Evolutionary conservation across 768 basidiomycete species (phyloP).

Genomic region (Hebeloma cylindrosporum): DNA sequence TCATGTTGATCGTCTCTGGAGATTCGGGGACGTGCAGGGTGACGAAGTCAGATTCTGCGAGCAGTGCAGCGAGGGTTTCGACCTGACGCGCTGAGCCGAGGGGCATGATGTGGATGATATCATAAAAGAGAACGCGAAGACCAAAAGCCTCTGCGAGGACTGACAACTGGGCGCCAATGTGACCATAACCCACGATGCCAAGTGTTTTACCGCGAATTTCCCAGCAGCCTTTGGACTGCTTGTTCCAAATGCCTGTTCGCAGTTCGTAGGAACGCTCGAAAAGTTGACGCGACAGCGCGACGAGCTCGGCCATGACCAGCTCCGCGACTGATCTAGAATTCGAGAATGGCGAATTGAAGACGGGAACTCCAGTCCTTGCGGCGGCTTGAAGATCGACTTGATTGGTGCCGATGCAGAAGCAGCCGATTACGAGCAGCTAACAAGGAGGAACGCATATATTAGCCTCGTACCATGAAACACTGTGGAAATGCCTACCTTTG

Average conservation of each 20-base stretch:
- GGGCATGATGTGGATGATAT: slow-evolving; percentile 96
- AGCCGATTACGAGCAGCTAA: slow-evolving; percentile 93
- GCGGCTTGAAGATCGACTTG: slow-evolving; percentile 91
- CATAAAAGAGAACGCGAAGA: slow-evolving; percentile 93
- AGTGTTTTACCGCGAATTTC: slow-evolving; percentile 97
- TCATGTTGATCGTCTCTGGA: slow-evolving; percentile 95
- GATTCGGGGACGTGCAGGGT: slow-evolving; percentile 96
- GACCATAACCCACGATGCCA: slow-evolving; percentile 97
- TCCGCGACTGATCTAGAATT: slow-evolving; percentile 99
- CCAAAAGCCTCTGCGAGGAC: slow-evolving; percentile 97
- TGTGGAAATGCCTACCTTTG: slow-evolving; percentile 67
- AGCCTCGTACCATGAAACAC: no score
- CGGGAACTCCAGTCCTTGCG: slow-evolving; percentile 86
- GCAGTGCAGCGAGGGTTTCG: slow-evolving; percentile 71
- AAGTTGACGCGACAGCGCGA: slow-evolving; percentile 92
- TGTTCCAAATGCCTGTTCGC: slow-evolving; percentile 93
- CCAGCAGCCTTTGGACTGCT: slow-evolving; percentile 98
- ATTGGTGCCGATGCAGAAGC: slow-evolving; percentile 99
- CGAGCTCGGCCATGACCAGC: slow-evolving; percentile 91
- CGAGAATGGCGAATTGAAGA: slow-evolving; percentile 99
- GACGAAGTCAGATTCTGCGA: slow-evolving; percentile 86
- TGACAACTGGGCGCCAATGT: slow-evolving; percentile 96
- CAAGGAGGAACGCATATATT: neutral
- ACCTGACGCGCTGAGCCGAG: slow-evolving; percentile 92
- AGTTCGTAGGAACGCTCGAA: slow-evolving; percentile 88